Evolutionary conservation across 176 grass and related monocot genomes (phyloP), one percentile per base, ranked within the genome.

Genomic region (Paspalum notatum): DNA sequence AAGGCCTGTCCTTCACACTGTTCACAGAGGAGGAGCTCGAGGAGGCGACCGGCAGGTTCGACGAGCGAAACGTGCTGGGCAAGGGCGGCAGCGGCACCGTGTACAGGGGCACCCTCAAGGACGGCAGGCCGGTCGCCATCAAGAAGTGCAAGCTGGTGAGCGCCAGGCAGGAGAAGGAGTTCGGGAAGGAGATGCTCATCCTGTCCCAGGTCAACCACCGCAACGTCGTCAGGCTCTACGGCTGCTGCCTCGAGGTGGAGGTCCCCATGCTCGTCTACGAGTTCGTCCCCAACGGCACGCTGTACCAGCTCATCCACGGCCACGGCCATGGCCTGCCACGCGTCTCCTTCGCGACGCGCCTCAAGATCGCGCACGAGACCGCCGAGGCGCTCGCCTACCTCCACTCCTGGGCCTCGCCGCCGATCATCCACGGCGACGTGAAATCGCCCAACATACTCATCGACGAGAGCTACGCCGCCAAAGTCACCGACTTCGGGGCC

Each of bases 221-320:
- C 4, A 87, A 93, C 74, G 82, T 93, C 46, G 91, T 93, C 12
- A 90, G 54, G 75, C 77, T 93, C 20, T 75, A 86, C 32, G 91
- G 91, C 5, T 93, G 87, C 62, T 93, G 91, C 76, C 76, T 93
- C 12, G 91, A 93, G 75, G 87, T 87, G 55, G 91, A 93, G 55
- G 85, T 93, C 4, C 91, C 91, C 25, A 90, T 93, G 57, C 79
- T 93, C 51, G 91, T 93, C 6, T 93, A 87, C 74, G 77, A 85
- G 84, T 93, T 81, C 68, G 67, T 93, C 55, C 80, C 84, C 8
- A 85, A 79, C 14, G 91, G 87, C 57, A 90, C 81, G 6, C 52
- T 93, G 0, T 90, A 66, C 75, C 17, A 79, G 4, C 81, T 87
- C 41, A 86, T 84, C 62, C 83, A 87, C 46, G 72, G 42, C 32